A percentile compares a stretch with the other conserved stretches of the same genome.
phyloP scores from a whole-genome alignment of 1,284 basidiomycete species.

The Tilletia walkeri region DNA sequence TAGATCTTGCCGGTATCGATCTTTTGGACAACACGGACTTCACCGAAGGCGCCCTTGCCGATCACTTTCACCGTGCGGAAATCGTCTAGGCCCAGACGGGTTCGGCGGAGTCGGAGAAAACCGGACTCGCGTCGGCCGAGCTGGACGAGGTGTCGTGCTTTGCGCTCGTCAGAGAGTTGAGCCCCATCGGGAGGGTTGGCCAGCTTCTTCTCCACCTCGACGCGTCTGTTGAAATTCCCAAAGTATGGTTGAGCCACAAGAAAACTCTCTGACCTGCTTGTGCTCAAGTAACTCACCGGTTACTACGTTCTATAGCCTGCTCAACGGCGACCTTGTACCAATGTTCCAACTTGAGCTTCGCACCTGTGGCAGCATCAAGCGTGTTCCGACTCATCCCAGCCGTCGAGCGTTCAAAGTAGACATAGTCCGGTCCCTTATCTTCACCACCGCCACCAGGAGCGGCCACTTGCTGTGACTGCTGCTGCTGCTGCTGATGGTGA shows the following conservation, averaged over 20 bases:
- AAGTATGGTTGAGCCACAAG: slow-evolving; percentile 26
- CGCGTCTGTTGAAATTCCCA: slow-evolving; percentile 65
- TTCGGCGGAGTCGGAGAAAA: slow-evolving; percentile 83
- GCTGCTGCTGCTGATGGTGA: slow-evolving; percentile 16
- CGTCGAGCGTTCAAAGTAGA: slow-evolving; percentile 90
- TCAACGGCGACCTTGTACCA: slow-evolving; percentile 96
- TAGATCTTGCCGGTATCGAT: slow-evolving; percentile 96
- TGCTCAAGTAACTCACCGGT: slow-evolving; percentile 61
- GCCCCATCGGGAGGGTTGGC: slow-evolving; percentile 44
- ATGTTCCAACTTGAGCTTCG: slow-evolving; percentile 94
- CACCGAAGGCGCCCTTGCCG: slow-evolving; percentile 97
- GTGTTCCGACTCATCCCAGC: slow-evolving; percentile 81
- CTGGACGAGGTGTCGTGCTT: slow-evolving; percentile 83
- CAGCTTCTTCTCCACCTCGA: slow-evolving; percentile 86
- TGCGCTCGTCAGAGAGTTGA: slow-evolving; percentile 68
- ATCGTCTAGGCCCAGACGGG: slow-evolving; percentile 86
- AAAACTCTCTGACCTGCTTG: slow-evolving; percentile 9
- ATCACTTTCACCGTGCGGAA: slow-evolving; percentile 98
- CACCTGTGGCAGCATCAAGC: slow-evolving; percentile 85
- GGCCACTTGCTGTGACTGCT: not conserved
- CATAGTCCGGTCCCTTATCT: slow-evolving; percentile 69
- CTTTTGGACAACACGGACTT: slow-evolving; percentile 94
- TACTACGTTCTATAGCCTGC: slow-evolving; percentile 82
- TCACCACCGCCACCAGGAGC: not conserved
- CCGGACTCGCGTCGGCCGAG: slow-evolving; percentile 77